phyloP scores from a whole-genome alignment of 495 filamentous ascomycete species.

The Penicillium tannophilum region DNA sequence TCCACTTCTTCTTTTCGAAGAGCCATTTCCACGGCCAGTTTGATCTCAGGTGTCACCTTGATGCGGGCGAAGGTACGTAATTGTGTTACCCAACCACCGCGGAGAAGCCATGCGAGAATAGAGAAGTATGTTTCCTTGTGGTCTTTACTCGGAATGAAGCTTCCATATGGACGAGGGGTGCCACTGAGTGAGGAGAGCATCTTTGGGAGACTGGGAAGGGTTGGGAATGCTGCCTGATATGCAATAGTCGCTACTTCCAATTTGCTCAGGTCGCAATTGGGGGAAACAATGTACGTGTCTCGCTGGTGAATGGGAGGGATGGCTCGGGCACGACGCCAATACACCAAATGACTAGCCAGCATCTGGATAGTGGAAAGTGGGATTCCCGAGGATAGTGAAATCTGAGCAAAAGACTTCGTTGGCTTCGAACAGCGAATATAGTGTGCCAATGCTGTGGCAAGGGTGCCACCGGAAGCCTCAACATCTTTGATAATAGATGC shows the following conservation, averaged over 20 bases:
- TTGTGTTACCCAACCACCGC: conserved; percentile 90
- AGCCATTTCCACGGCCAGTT: conserved; percentile 47
- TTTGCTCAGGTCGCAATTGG: conserved; percentile 80
- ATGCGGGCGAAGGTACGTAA: conserved; percentile 88
- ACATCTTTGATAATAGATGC: conserved; percentile 81
- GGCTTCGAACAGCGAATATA: conserved; percentile 85
- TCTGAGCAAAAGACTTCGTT: conserved; percentile 81
- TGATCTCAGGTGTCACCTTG: conserved; percentile 53
- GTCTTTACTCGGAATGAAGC: conserved; percentile 82
- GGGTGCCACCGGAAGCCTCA: conserved; percentile 70
- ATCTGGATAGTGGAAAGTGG: conserved; percentile 77
- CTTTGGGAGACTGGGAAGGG: conserved; percentile 77
- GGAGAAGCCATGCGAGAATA: conserved; percentile 89
- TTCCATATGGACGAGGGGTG: conserved; percentile 75
- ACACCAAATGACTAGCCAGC: conserved; percentile 88
- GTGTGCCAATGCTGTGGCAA: conserved; percentile 71
- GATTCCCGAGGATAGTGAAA: conserved; percentile 71
- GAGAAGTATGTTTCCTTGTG: conserved; percentile 85
- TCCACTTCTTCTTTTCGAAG: conserved; percentile 48
- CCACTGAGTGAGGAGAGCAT: conserved; percentile 79
- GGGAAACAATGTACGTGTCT: conserved; percentile 91
- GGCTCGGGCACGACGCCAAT: conserved; percentile 89
- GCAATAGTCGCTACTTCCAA: conserved; percentile 69
- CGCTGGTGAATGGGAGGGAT: conserved; percentile 88
- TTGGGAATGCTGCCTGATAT: conserved; percentile 76